phyloP scores from a whole-genome alignment of 305 asterid genomes.

The Lippia alba region DNA sequence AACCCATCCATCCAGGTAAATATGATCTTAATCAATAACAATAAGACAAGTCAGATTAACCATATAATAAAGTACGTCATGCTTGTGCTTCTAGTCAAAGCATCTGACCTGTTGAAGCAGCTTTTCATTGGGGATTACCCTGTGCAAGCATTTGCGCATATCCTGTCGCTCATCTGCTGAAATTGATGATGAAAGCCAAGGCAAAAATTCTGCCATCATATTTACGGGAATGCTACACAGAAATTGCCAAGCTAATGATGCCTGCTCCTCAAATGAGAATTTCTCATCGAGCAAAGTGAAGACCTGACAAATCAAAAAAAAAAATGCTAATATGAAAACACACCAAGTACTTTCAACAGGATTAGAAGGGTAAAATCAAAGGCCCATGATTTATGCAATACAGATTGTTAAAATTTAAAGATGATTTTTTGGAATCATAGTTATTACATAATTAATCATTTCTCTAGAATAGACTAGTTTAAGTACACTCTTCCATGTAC shows the following conservation, averaged over 20 bases:
- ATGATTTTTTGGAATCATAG: too few species aligned
- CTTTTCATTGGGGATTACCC: conserved; percentile 79
- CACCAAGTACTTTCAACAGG: conserved; percentile 9
- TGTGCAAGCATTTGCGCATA: conserved; percentile 89
- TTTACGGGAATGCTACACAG: conserved; percentile 88
- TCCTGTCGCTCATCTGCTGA: conserved; percentile 85
- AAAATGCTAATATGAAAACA: conserved; percentile 18
- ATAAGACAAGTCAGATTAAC: conserved; percentile 41
- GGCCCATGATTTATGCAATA: too few species aligned
- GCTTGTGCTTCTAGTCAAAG: conserved; percentile 29
- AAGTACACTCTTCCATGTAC: too few species aligned
- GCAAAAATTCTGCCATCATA: conserved; percentile 93
- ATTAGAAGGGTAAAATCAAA: background rate
- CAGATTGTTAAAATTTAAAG: too few species aligned
- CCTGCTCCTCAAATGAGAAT: conserved; percentile 96
- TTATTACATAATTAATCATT: too few species aligned
- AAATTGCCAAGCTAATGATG: conserved; percentile 89
- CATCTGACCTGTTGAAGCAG: conserved; percentile 88
- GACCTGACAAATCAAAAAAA: conserved; percentile 55
- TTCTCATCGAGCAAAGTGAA: conserved; percentile 85
- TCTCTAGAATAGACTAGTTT: too few species aligned
- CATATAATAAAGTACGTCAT: conserved; percentile 24
- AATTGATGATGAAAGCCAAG: conserved; percentile 84
- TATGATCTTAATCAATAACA: conserved; percentile 63
- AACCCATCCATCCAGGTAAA: conserved; percentile 98